Conservation (phyloP, 1,139 yeast genomes). For the Geotrichum carabidarum region DNA sequence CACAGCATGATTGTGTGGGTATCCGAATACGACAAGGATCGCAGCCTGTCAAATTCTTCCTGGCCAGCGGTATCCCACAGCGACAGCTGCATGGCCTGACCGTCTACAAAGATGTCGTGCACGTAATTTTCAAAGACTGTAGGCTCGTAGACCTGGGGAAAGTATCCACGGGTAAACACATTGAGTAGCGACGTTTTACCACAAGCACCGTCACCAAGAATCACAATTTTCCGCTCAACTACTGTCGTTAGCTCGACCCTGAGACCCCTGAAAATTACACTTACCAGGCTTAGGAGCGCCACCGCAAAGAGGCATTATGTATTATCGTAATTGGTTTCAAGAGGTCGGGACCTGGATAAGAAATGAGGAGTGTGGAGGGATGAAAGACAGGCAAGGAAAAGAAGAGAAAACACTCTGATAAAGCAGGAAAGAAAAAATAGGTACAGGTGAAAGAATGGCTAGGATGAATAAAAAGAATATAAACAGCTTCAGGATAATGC, state of each 20-base stretch:
- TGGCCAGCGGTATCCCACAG: conserved; percentile 99
- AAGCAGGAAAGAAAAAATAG: background rate
- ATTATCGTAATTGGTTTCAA: background rate
- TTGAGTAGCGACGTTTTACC: conserved; percentile 88
- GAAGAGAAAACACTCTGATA: background rate
- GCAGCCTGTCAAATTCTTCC: conserved; percentile 90
- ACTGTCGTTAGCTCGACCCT: conserved; percentile 9
- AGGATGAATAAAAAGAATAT: background rate
- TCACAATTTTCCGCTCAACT: conserved; percentile 88
- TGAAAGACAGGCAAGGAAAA: background rate
- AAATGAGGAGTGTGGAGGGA: background rate
- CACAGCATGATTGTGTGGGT: conserved; percentile 97
- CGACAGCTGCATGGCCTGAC: conserved; percentile 85
- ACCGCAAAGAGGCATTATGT: conserved; percentile 64
- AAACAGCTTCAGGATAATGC: background rate
- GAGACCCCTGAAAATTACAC: conserved; percentile 7
- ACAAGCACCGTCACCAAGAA: conserved; percentile 96
- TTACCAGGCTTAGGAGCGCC: conserved; percentile 52
- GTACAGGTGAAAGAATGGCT: background rate
- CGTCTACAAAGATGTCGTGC: conserved; percentile 94
- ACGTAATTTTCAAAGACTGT: conserved; percentile 97
- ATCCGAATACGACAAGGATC: conserved; percentile 86
- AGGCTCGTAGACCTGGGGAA: conserved; percentile 97
- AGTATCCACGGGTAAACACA: conserved; percentile 94
- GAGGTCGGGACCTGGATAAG: background rate